phyloP scores from a whole-genome alignment of 2,329 filamentous ascomycete genomes.

The Teratosphaeria viscida region DNA sequence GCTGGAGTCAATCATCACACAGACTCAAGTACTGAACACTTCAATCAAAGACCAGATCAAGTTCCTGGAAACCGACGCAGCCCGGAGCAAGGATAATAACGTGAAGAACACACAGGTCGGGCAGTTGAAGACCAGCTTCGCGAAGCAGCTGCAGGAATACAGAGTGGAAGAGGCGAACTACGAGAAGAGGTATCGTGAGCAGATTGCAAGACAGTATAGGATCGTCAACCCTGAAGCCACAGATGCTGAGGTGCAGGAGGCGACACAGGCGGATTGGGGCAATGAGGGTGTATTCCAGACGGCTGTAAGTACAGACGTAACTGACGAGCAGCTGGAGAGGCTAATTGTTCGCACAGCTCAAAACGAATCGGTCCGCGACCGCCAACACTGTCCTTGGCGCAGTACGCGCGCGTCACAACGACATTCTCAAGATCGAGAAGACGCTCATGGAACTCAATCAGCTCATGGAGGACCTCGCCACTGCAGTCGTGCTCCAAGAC shows the following conservation, averaged over 20 bases:
- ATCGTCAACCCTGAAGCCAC: slow-evolving; percentile 64
- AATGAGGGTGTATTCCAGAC: slow-evolving; percentile 74
- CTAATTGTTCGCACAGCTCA: slow-evolving; percentile 44
- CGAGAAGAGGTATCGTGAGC: slow-evolving; percentile 60
- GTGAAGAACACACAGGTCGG: slow-evolving; percentile 62
- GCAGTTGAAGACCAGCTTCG: slow-evolving; percentile 61
- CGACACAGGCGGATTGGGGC: slow-evolving; percentile 60
- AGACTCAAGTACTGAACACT: slow-evolving; percentile 64
- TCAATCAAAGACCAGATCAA: slow-evolving; percentile 71
- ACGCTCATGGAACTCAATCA: slow-evolving; percentile 59
- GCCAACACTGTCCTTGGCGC: slow-evolving; percentile 64
- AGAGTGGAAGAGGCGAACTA: slow-evolving; percentile 62
- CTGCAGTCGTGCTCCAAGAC: slow-evolving; percentile 64
- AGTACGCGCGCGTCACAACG: slow-evolving; percentile 72
- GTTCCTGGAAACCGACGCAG: slow-evolving; percentile 59
- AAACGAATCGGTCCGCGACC: slow-evolving; percentile 62
- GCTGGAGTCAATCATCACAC: slow-evolving; percentile 56
- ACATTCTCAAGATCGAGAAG: slow-evolving; percentile 69
- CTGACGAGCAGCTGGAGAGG: not conserved
- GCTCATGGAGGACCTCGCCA: slow-evolving; percentile 65
- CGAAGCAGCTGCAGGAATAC: slow-evolving; percentile 60
- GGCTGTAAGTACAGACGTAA: slow-evolving; percentile 48
- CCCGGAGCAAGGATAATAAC: slow-evolving; percentile 51
- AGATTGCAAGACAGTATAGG: slow-evolving; percentile 68
- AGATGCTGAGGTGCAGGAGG: slow-evolving; percentile 60